Conservation (phyloP, 73 alveolate species). For the Blepharisma stoltei region DNA sequence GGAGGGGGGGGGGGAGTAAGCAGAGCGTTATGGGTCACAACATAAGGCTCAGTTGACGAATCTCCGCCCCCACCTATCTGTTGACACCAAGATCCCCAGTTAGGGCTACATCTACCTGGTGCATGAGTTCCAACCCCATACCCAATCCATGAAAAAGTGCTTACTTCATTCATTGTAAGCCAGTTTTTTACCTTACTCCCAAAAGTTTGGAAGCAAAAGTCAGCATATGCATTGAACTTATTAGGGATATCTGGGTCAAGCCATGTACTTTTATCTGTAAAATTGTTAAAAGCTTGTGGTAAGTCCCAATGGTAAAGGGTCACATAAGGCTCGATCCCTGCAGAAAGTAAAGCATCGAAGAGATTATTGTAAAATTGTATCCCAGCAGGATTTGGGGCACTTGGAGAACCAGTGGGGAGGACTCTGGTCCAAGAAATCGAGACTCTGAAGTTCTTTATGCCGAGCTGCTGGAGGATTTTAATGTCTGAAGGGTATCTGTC, state of each 20-base stretch:
- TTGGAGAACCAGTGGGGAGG: constrained; percentile 38
- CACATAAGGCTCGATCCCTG: constrained; percentile 60
- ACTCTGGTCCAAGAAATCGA: constrained; percentile 51
- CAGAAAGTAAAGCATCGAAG: neutral
- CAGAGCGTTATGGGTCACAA: constrained; percentile 41
- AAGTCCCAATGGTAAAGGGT: constrained; percentile 54
- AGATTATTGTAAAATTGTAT: constrained; percentile 34
- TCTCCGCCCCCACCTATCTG: constrained; percentile 51
- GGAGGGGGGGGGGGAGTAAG: constrained; percentile 43
- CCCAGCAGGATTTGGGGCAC: constrained; percentile 31
- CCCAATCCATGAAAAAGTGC: constrained; percentile 49
- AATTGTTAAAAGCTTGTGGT: constrained; percentile 30
- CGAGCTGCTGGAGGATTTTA: constrained; percentile 49
- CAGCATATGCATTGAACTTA: constrained; percentile 44
- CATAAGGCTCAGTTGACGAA: constrained; percentile 48
- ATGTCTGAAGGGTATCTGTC: constrained; percentile 56
- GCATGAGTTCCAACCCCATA: constrained; percentile 47
- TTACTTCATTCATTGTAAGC: constrained; percentile 47
- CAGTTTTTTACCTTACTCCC: constrained; percentile 44
- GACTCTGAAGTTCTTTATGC: constrained; percentile 43
- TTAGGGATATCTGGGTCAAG: constrained; percentile 33
- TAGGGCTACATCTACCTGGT: constrained; percentile 54
- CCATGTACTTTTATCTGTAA: constrained; percentile 7
- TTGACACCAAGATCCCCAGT: constrained; percentile 32
- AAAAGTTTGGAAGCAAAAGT: constrained; percentile 43